Percentiles rank a stretch among this genome's conserved stretches.
Conservation (phyloP, 73 alveolate species). For the Paramecium primaurelia region DNA sequence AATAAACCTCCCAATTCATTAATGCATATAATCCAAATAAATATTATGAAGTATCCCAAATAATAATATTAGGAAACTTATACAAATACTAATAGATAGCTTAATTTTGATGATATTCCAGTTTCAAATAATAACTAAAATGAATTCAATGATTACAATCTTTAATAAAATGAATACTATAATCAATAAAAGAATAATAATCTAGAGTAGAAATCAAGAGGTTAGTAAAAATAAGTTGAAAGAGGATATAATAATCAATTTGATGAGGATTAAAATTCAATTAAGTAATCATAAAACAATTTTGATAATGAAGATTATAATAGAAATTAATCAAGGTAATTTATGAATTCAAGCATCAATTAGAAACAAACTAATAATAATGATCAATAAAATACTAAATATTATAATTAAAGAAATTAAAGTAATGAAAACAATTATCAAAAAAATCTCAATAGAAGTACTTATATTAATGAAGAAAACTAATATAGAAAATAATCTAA, state of each 20-base stretch:
- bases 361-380: not conserved
- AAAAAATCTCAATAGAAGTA: not conserved
- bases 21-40: not conserved
- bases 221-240: not conserved
- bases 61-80: not conserved
- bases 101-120: constrained; percentile 22
- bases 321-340: not conserved
- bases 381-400: not conserved
- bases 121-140: not conserved
- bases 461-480: not conserved
- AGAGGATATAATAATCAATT: not conserved
- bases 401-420: not conserved
- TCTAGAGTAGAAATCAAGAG: not conserved
- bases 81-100: not conserved
- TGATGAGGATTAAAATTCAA: not conserved
- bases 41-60: not conserved
- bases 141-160: not conserved
- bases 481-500: not conserved
- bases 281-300: not conserved
- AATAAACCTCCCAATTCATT: constrained; percentile 5
- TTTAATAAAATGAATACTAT: not conserved
- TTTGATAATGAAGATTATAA: not conserved
- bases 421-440: not conserved
- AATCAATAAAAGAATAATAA: not conserved
- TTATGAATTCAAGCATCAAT: not conserved